Percentiles rank a stretch among this genome's conserved stretches.
phyloP scores from a whole-genome alignment of 257 asterid genomes.

The Solanum sitiens region DNA sequence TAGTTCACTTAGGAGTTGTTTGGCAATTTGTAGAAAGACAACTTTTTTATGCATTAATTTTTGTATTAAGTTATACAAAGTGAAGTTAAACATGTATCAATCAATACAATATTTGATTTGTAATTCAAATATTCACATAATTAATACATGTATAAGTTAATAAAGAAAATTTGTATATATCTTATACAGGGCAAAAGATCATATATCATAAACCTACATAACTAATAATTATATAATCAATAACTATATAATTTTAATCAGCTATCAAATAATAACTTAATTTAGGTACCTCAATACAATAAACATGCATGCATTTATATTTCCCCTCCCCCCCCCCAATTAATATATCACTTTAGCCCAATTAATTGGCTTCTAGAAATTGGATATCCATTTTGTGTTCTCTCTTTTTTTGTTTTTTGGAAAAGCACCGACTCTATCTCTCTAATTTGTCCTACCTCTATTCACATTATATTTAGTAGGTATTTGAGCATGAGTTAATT shows the following conservation, averaged over 20 bases:
- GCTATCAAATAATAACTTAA: background rate
- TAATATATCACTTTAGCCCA: background rate
- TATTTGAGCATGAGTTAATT: background rate
- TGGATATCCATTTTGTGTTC: background rate
- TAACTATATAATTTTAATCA: too few species aligned
- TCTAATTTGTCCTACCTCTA: background rate
- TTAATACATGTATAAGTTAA: too few species aligned
- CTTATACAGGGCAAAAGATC: background rate
- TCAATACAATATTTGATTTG: too few species aligned
- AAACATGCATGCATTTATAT: background rate
- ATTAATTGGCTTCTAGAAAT: background rate
- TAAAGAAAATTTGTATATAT: too few species aligned
- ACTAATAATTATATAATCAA: too few species aligned
- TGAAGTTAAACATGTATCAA: background rate
- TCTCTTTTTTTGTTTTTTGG: background rate
- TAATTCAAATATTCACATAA: background rate
- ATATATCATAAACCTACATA: too few species aligned
- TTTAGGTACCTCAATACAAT: background rate
- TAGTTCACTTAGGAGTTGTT: background rate
- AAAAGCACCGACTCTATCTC: background rate
- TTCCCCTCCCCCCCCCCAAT: too few species aligned
- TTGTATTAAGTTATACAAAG: too few species aligned
- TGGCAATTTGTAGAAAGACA: background rate
- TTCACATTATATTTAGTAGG: background rate
- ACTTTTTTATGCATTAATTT: background rate